These are phyloP conservation scores for Diaporthe batatas DNA, from an alignment of 2,329 filamentous ascomycete species.

Conservation along the genomic window DNA sequence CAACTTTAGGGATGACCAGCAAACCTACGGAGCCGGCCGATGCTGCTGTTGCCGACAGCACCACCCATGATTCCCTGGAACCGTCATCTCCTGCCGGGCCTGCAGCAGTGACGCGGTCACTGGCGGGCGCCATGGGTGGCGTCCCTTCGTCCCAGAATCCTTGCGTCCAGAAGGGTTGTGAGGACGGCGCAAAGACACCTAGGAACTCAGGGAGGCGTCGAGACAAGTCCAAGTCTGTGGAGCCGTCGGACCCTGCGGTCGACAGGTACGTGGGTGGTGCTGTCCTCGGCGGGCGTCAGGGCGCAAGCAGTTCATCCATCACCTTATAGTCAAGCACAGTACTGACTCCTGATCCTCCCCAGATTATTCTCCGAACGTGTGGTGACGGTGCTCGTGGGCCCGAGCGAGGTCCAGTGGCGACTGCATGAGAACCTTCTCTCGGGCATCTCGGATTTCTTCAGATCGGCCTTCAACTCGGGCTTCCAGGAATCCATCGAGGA, in stretches of 20 bases:
- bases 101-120: background rate
- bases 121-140: conserved; percentile 21
- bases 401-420: conserved; percentile 18
- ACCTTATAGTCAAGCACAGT: too few relatives aligned
- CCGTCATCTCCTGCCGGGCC: conserved; percentile 16
- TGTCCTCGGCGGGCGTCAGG: background rate
- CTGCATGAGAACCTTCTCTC: conserved; percentile 40
- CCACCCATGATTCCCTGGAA: background rate
- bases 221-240: conserved; percentile 21
- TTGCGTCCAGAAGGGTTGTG: background rate
- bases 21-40: conserved; percentile 10
- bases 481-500: conserved; percentile 38
- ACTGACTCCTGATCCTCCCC: background rate
- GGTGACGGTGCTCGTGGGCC: conserved; percentile 37
- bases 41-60: conserved; percentile 4
- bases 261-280: conserved; percentile 27
- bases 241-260: conserved; percentile 10
- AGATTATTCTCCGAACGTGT: conserved; percentile 38
- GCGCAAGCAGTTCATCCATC: too few relatives aligned
- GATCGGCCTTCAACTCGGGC: conserved; percentile 39
- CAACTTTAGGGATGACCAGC: conserved; percentile 19
- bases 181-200: conserved; percentile 13
- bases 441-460: conserved; percentile 38
- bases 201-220: background rate
- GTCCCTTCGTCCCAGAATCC: background rate